Percentiles rank a stretch among this genome's conserved stretches.
phyloP scores from a whole-genome alignment of 495 filamentous ascomycete genomes.

The Bacidia gigantensis region DNA sequence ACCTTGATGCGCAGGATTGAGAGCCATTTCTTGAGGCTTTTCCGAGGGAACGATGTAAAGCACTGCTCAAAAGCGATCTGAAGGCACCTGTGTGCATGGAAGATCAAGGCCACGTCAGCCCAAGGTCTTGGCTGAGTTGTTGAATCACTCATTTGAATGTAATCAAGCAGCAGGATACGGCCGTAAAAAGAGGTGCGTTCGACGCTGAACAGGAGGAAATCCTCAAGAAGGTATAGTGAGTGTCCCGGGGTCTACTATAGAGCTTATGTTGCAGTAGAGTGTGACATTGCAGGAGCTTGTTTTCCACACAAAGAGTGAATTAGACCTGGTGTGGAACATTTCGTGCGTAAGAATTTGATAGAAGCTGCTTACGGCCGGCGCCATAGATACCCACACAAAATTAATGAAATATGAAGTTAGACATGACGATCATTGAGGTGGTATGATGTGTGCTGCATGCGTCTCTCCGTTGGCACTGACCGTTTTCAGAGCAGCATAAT shows the following conservation, averaged over 20 bases:
- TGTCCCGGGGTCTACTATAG: background rate
- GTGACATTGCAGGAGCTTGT: too few species aligned
- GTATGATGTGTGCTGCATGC: background rate
- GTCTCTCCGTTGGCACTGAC: too few species aligned
- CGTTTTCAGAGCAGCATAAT: too few species aligned
- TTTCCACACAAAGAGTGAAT: too few species aligned
- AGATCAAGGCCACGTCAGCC: background rate
- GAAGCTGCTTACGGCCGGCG: background rate
- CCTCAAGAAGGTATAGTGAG: background rate
- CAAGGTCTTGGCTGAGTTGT: background rate
- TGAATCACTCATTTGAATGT: background rate
- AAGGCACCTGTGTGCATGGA: too few species aligned
- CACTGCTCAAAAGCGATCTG: too few species aligned
- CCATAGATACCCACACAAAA: background rate
- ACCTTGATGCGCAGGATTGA: too few species aligned
- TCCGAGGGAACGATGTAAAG: too few species aligned
- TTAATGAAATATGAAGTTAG: slow-evolving; percentile 16
- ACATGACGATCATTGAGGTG: background rate
- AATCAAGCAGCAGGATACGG: background rate
- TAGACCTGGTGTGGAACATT: too few species aligned
- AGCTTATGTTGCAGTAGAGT: too few species aligned
- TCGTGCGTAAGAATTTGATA: background rate
- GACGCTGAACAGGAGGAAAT: background rate
- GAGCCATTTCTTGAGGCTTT: too few species aligned
- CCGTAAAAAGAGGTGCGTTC: background rate